Percentiles rank a stretch among this genome's conserved stretches.
phyloP scores from a whole-genome alignment of 2,329 filamentous ascomycete species.

The Pseudophaeomoniella oleicola region DNA sequence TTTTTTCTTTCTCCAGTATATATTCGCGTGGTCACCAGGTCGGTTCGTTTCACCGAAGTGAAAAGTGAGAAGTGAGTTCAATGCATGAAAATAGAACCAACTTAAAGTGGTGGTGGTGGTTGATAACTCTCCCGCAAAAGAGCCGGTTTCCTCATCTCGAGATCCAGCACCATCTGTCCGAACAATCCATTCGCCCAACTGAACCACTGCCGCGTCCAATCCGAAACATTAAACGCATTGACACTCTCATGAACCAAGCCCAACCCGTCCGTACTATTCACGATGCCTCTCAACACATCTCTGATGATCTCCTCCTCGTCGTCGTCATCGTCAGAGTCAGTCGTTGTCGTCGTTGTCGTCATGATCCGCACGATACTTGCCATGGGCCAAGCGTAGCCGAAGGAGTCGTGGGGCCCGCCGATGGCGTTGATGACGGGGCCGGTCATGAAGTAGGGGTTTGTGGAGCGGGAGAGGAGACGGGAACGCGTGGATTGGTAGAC shows the following conservation, averaged over 20 bases:
- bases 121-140: no score
- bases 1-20: no score
- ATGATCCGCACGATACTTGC: slow-evolving; percentile 34
- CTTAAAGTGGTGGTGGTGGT: no score
- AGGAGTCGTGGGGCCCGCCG: slow-evolving; percentile 33
- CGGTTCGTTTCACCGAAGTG: no score
- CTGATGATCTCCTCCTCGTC: slow-evolving; percentile 27
- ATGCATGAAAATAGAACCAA: no score
- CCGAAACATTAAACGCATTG: slow-evolving; percentile 28
- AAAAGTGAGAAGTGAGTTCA: no score
- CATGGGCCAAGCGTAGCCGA: slow-evolving; percentile 36
- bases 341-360: slow-evolving; percentile 18
- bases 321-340: no score
- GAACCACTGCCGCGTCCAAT: slow-evolving; percentile 36
- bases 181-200: slow-evolving; percentile 38
- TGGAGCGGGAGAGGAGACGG: slow-evolving; percentile 24
- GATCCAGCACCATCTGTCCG: slow-evolving; percentile 33
- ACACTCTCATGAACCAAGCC: slow-evolving; percentile 38
- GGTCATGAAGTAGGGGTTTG: slow-evolving; percentile 36
- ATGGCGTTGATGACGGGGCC: slow-evolving; percentile 33
- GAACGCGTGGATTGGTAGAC: slow-evolving; percentile 29
- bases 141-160: slow-evolving; percentile 26
- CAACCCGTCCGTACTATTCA: slow-evolving; percentile 31
- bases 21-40: no score
- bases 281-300: slow-evolving; percentile 26